phyloP scores from a whole-genome alignment of 2,329 filamentous ascomycete genomes.

The Alternaria consortialis region DNA sequence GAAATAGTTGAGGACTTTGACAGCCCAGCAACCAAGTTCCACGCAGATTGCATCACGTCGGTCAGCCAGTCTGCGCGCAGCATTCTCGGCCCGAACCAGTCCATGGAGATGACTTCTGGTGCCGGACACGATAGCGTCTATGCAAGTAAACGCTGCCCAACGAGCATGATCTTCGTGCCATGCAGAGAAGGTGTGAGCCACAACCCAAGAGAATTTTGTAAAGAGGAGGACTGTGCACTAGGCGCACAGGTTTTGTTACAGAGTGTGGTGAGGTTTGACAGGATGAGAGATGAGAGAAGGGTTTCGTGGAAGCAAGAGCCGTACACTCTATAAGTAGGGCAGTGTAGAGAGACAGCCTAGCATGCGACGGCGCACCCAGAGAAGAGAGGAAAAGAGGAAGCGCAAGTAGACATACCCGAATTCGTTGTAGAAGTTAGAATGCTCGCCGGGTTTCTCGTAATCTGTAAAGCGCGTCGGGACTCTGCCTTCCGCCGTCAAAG shows the following conservation, averaged over 20 bases:
- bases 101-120: constrained; percentile 67
- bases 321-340: constrained; percentile 30
- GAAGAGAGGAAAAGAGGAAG: background rate
- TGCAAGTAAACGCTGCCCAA: constrained; percentile 55
- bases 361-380: background rate
- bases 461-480: constrained; percentile 11
- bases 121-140: constrained; percentile 69
- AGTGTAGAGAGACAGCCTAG: background rate
- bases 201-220: constrained; percentile 58
- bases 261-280: constrained; percentile 60
- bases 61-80: constrained; percentile 69
- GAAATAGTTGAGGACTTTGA: constrained; percentile 70
- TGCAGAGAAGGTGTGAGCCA: constrained; percentile 59
- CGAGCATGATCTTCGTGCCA: constrained; percentile 60
- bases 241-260: constrained; percentile 61
- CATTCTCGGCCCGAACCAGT: constrained; percentile 59
- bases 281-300: constrained; percentile 51
- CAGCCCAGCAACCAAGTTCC: constrained; percentile 66
- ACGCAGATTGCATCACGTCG: constrained; percentile 71
- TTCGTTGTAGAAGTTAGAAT: constrained; percentile 18
- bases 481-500: constrained; percentile 10
- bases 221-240: constrained; percentile 57
- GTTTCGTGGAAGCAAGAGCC: constrained; percentile 41
- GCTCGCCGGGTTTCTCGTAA: constrained; percentile 13
- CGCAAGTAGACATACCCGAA: constrained; percentile 26